phyloP scores from a whole-genome alignment of 2,329 filamentous ascomycete genomes.

The Pseudogymnoascus sp. region DNA sequence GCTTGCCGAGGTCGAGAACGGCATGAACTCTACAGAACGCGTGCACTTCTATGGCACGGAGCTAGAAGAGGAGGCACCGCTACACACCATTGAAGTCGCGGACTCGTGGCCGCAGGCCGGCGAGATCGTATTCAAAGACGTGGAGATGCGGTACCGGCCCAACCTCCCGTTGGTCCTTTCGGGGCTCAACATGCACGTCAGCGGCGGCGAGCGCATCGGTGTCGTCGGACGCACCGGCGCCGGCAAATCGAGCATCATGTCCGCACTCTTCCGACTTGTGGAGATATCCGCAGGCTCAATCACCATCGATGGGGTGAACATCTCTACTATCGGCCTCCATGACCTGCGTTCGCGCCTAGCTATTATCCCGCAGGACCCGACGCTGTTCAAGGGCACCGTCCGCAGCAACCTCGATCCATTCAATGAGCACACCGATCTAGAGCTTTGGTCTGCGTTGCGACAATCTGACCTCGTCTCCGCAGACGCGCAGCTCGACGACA shows the following conservation, averaged over 20 bases:
- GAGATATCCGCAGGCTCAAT: conserved; percentile 56
- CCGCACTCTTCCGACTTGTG: conserved; percentile 68
- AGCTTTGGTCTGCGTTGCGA: conserved; percentile 68
- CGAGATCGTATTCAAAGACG: conserved; percentile 66
- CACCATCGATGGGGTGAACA: conserved; percentile 58
- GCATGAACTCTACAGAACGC: conserved; percentile 94
- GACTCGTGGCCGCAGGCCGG: conserved; percentile 78
- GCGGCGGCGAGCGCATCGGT: conserved; percentile 69
- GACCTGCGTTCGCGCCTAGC: conserved; percentile 68
- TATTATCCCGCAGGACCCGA: conserved; percentile 80
- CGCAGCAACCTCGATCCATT: conserved; percentile 76
- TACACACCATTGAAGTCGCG: conserved; percentile 65
- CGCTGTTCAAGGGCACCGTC: conserved; percentile 72
- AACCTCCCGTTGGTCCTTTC: conserved; percentile 65
- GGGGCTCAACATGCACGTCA: conserved; percentile 62
- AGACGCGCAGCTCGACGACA: conserved; percentile 30
- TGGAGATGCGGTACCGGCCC: conserved; percentile 69
- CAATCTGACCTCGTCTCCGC: conserved; percentile 63
- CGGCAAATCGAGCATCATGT: conserved; percentile 79
- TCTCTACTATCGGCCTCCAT: conserved; percentile 63
- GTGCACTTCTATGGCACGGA: conserved; percentile 81
- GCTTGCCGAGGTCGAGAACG: conserved; percentile 91
- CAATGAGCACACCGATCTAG: conserved; percentile 65
- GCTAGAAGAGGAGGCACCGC: conserved; percentile 81
- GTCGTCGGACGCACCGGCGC: conserved; percentile 76